A percentile compares a stretch with the other conserved stretches of the same genome.
phyloP scores from a whole-genome alignment of 1,284 basidiomycete genomes.

The Boletellus deceptivus region DNA sequence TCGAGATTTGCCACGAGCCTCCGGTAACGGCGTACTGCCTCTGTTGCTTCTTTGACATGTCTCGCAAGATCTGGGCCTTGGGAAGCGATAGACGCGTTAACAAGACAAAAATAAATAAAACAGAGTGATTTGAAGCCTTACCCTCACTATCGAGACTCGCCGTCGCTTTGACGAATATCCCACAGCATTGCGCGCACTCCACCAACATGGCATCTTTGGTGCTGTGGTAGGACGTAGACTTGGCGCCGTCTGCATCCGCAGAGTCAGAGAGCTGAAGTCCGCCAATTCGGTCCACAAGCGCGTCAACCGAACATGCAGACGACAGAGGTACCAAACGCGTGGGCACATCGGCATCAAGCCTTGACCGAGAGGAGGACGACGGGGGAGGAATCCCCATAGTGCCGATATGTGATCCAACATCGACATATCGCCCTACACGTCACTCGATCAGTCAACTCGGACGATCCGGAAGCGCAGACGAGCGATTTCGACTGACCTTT shows the following conservation, averaged over 20 bases:
- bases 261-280: slow-evolving; percentile 18
- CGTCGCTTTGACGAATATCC: slow-evolving; percentile 43
- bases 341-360: not conserved
- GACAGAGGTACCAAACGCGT: not conserved
- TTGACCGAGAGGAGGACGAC: not conserved
- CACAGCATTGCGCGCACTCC: slow-evolving; percentile 41
- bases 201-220: slow-evolving; percentile 25
- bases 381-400: slow-evolving; percentile 37
- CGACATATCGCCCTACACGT: slow-evolving; percentile 46
- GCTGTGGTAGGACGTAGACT: not conserved
- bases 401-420: slow-evolving; percentile 48
- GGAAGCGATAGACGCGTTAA: too few relatives aligned
- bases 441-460: not conserved
- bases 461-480: not conserved
- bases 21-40: slow-evolving; percentile 15
- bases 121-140: not conserved
- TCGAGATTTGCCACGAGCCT: slow-evolving; percentile 17
- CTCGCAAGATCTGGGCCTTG: slow-evolving; percentile 23
- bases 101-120: not conserved
- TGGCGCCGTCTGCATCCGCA: not conserved
- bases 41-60: slow-evolving; percentile 23
- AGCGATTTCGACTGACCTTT: slow-evolving; percentile 40
- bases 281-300: slow-evolving; percentile 15
- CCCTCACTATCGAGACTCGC: slow-evolving; percentile 29
- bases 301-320: slow-evolving; percentile 17